Percentiles rank a stretch among this genome's conserved stretches.
phyloP scores from a whole-genome alignment of 208 protist genomes.

The Porcisia hertigi region DNA sequence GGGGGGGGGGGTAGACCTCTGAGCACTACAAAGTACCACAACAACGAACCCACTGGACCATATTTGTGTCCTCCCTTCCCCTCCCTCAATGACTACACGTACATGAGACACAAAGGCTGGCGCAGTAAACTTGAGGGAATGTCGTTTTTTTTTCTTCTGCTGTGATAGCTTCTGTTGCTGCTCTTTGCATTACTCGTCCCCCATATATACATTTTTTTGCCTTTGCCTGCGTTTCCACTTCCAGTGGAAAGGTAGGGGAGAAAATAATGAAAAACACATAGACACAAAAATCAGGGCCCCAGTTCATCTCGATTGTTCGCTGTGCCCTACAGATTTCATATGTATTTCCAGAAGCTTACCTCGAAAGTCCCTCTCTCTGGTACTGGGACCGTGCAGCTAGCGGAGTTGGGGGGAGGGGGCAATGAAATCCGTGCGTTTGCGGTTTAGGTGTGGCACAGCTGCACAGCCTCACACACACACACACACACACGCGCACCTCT shows the following conservation, averaged over 20 bases:
- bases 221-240: background rate
- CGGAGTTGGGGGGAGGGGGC: background rate
- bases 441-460: background rate
- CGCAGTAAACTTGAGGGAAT: background rate
- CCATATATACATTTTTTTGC: no score
- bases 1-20: conserved; percentile 46
- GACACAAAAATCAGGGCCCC: background rate
- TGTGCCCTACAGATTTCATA: background rate
- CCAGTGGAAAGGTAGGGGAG: background rate
- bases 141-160: background rate
- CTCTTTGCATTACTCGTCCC: background rate
- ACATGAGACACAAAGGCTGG: conserved; percentile 78
- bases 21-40: conserved; percentile 76
- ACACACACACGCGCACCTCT: background rate
- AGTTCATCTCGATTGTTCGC: background rate
- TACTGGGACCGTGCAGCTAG: background rate
- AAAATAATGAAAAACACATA: background rate
- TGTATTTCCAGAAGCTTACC: background rate
- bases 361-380: background rate
- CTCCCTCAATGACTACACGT: conserved; percentile 88
- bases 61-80: conserved; percentile 67
- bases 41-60: conserved; percentile 67
- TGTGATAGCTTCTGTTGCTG: no score
- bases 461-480: no score
- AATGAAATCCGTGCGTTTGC: background rate